Evolutionary conservation across 148 eudicot species (phyloP), one percentile per base, ranked within the genome.

Genomic region (Bassia scoparia): DNA sequence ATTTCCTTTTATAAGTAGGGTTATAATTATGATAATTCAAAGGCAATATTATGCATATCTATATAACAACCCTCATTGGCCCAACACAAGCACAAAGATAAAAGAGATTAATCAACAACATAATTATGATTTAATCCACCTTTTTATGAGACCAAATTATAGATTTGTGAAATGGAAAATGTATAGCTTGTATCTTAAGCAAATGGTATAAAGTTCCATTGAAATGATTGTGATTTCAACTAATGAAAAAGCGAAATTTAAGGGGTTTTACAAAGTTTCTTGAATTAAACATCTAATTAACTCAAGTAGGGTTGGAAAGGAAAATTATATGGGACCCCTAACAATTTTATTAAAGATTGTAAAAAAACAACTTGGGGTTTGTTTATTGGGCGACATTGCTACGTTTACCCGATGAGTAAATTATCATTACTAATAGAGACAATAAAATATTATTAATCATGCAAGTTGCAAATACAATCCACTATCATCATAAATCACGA

Each of bases 21-120:
- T 55, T 43, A 72, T 66, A 63, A 41, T 66, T 23, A 53, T 52
- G 26, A 71, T 37, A 2, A n/a, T 30, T 70, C 41, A 71, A 41
- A 38, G 67, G 68, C 64, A 73, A 68, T 29, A 78, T 61, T 69
- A 69, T 72, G 63, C 48, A 29, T 63, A 53, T 33, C 30, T 67
- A 75, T 61, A 20, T 29, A 31, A 14, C 18, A 13, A 38, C 49
- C 20, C 53, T 18, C 21, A 5, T 1, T 13, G 4, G 9, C 38
- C 30, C 26, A 12, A 67, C 37, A n/a, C 24, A 0, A 15, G 26
- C 55, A 54, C 2, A 64, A 65, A 66, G 23, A 30, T 21, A 44
- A 52, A 20, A 18, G 38, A 48, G 48, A 44, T 17, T 27, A 16
- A 54, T 24, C 17, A 37, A 38, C 50, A 20, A 24, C 46, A 41